Conservation (phyloP, 1,284 basidiomycete genomes). For the Vanrija humicola region DNA sequence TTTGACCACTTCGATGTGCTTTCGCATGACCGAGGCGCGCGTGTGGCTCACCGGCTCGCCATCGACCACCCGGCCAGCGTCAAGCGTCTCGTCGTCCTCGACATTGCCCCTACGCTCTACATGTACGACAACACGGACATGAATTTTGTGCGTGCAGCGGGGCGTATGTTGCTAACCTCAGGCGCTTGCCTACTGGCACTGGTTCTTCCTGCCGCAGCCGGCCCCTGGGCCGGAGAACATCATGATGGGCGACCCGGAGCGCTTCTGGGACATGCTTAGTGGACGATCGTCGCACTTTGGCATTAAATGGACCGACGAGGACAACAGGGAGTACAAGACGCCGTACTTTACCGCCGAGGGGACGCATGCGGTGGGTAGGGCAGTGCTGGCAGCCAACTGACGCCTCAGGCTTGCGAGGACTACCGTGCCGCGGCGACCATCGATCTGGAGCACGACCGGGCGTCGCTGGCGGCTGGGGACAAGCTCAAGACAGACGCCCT, state of each 20-base stretch:
- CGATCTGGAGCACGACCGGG: constrained; percentile 43
- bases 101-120: constrained; percentile 42
- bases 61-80: constrained; percentile 40
- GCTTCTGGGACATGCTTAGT: constrained; percentile 25
- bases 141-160: constrained; percentile 21
- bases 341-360: no score
- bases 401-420: constrained; percentile 37
- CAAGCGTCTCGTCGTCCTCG: constrained; percentile 42
- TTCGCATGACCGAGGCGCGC: constrained; percentile 49
- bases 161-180: no score
- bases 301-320: no score
- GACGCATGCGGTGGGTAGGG: no score
- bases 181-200: constrained; percentile 41
- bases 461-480: constrained; percentile 25
- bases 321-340: not conserved
- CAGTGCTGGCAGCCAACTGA: no score
- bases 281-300: not conserved
- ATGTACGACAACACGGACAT: constrained; percentile 45
- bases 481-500: constrained; percentile 30
- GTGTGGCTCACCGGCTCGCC: constrained; percentile 47
- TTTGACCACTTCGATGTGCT: constrained; percentile 36
- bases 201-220: constrained; percentile 49
- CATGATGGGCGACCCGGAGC: constrained; percentile 25
- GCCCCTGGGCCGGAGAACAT: constrained; percentile 35
- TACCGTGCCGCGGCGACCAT: constrained; percentile 46